Conservation (phyloP, 345 rosid genomes). For the Brassica incana region DNA sequence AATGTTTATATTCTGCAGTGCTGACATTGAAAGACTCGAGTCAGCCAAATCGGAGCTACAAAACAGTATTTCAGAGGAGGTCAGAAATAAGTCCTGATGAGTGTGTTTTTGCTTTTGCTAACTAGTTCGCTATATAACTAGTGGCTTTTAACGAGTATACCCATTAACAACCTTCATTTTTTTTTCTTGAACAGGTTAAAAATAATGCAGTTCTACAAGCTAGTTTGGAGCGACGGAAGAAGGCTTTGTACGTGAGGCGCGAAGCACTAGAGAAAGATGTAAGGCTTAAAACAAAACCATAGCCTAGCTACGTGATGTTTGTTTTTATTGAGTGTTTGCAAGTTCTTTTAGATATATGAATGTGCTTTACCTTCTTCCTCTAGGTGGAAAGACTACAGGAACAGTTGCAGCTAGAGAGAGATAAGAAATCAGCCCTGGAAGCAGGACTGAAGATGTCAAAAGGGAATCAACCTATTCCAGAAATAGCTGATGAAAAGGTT, state of each 20-base stretch:
- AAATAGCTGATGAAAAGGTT: conserved; percentile 62
- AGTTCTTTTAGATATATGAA: not conserved
- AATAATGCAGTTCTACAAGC: conserved; percentile 62
- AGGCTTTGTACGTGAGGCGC: conserved; percentile 61
- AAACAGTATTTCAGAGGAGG: conserved; percentile 71
- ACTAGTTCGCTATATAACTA: conserved; percentile 15
- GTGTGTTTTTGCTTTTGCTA: not conserved
- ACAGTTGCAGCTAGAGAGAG: conserved; percentile 73
- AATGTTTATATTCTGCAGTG: conserved; percentile 42
- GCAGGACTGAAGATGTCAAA: conserved; percentile 54
- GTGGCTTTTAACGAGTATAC: conserved; percentile 4
- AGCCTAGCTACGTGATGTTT: conserved; percentile 4
- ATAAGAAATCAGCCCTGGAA: conserved; percentile 62
- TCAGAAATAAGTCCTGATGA: conserved; percentile 27
- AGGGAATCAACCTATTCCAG: conserved; percentile 43
- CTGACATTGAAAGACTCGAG: conserved; percentile 72
- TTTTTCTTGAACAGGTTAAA: conserved; percentile 50
- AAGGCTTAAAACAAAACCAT: conserved; percentile 40
- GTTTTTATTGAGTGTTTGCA: not conserved
- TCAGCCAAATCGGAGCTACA: conserved; percentile 62
- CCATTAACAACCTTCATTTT: conserved; percentile 5
- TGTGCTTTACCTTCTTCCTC: conserved; percentile 14
- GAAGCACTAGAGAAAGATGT: conserved; percentile 76
- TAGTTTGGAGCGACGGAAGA: conserved; percentile 64
- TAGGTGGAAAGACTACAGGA: conserved; percentile 85